Percentiles rank a stretch among this genome's conserved stretches.
Evolutionary conservation across 305 asterid species (phyloP).

Genomic region (Plantago rigida): DNA sequence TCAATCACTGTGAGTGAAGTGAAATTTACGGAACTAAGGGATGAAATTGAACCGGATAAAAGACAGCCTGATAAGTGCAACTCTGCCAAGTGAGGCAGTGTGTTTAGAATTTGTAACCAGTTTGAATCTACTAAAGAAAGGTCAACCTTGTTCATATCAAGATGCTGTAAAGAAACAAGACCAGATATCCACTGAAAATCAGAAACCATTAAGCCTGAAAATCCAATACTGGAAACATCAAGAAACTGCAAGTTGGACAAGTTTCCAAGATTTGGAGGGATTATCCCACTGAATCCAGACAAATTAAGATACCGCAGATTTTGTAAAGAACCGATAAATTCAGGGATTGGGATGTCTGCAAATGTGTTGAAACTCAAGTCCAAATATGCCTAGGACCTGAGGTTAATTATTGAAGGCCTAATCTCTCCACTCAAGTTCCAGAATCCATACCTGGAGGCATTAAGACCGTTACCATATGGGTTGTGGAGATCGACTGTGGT

Average conservation of each 20-base stretch:
- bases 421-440: slow-evolving; percentile 52
- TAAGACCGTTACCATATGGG: not conserved
- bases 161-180: slow-evolving; percentile 39
- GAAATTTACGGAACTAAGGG: slow-evolving; percentile 31
- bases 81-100: slow-evolving; percentile 33
- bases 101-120: slow-evolving; percentile 37
- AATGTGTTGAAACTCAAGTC: slow-evolving; percentile 49
- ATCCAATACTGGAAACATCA: slow-evolving; percentile 41
- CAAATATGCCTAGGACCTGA: slow-evolving; percentile 32
- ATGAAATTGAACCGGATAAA: slow-evolving; percentile 32
- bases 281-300: slow-evolving; percentile 39
- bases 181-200: slow-evolving; percentile 34
- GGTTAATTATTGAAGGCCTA: slow-evolving; percentile 37
- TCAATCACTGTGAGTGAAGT: slow-evolving; percentile 42
- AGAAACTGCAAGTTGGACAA: slow-evolving; percentile 41
- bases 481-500: slow-evolving; percentile 36
- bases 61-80: slow-evolving; percentile 34
- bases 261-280: slow-evolving; percentile 41
- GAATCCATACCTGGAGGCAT: slow-evolving; percentile 30
- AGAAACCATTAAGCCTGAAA: slow-evolving; percentile 23
- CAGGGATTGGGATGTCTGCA: slow-evolving; percentile 36
- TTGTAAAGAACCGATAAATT: slow-evolving; percentile 36
- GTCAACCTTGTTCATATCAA: slow-evolving; percentile 38
- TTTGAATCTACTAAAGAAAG: slow-evolving; percentile 32
- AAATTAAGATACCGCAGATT: slow-evolving; percentile 38